Base-by-base conservation (phyloP, 345 rosid genomes). In the Mallotus nudiflorus region DNA sequence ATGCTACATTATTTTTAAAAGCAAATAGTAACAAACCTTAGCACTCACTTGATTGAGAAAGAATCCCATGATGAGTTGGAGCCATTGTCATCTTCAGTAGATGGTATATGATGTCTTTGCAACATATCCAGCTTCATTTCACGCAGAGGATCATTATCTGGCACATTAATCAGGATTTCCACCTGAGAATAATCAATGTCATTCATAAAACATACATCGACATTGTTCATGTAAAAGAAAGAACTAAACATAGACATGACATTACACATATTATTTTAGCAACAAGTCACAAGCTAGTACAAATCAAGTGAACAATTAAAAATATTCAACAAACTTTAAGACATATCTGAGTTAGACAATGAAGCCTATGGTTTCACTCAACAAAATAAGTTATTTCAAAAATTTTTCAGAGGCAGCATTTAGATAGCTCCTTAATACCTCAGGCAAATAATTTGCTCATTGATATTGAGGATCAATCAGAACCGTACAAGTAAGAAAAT, bases 41-140 rank as follows among this genome's bases (percentile, higher is more conserved):
- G 63, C 64, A 84, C 97, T 76, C 60, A 93, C 97, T 86, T 93
- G 73, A 93, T 85, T 66, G 69, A 71, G 82, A 88, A 93, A 66
- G 80, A 65, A 76, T 82, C 76, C 68, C 66, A 60, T 49, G 82
- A 81, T 62, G 80, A 74, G 29, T 78, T 76, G 56, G 78, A 77
- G 71, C 62, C 86, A 68, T 63, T 81, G 53, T 70, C 75, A 74
- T 81, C 84, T 77, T 79, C 72, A 49, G 39, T 66, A 69, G 68
- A 60, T 25, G 81, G 88, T 25, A 78, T 66, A 67, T 48, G 77
- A 75, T 86, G 82, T 59, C 76, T 76, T 74, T 72, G 80, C 78
- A 89, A 73, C 73, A 88, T 86, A 58, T 84, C 81, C 57, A 79
- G 54, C 79, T 91, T 91, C 86, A 73, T 80, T 73, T 78, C 74